These are phyloP conservation scores for Plasmodium coatneyi DNA, from an alignment of 169 alveolate species.

Conservation along the genomic window DNA sequence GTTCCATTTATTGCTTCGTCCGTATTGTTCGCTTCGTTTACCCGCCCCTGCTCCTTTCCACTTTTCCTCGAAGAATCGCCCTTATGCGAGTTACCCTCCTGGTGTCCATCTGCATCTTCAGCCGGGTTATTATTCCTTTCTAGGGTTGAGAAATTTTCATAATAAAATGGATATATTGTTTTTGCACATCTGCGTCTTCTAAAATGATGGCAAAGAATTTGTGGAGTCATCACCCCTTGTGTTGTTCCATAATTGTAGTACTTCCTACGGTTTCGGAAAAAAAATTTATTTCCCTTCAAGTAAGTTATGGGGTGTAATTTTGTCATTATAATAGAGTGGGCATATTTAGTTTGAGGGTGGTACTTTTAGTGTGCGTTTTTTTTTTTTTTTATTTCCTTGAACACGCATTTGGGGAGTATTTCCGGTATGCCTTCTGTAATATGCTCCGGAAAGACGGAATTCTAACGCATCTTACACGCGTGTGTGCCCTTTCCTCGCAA, in stretches of 20 bases:
- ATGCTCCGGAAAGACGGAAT: background rate
- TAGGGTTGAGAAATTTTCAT: slow-evolving; percentile 2
- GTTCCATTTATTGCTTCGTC: background rate
- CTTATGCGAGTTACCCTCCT: background rate
- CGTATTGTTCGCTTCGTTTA: background rate
- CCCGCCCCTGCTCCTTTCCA: background rate
- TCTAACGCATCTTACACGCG: background rate
- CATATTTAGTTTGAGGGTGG: too few relatives aligned
- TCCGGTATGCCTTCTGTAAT: background rate
- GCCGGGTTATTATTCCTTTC: background rate
- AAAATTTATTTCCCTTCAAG: background rate
- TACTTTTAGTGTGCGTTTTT: background rate
- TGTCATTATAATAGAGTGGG: slow-evolving; percentile 1
- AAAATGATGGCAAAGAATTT: background rate
- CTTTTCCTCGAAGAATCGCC: background rate
- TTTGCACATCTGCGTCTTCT: background rate
- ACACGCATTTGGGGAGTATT: background rate
- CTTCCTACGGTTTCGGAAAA: background rate
- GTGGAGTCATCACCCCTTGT: background rate
- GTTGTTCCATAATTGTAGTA: background rate
- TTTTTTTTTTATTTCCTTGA: background rate
- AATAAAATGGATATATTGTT: background rate
- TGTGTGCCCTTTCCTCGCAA: background rate
- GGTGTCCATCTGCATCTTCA: background rate
- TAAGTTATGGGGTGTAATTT: background rate